Base-by-base conservation (phyloP, 192 early-diverging fungal genomes). In the Dimargaris xerosporica region DNA sequence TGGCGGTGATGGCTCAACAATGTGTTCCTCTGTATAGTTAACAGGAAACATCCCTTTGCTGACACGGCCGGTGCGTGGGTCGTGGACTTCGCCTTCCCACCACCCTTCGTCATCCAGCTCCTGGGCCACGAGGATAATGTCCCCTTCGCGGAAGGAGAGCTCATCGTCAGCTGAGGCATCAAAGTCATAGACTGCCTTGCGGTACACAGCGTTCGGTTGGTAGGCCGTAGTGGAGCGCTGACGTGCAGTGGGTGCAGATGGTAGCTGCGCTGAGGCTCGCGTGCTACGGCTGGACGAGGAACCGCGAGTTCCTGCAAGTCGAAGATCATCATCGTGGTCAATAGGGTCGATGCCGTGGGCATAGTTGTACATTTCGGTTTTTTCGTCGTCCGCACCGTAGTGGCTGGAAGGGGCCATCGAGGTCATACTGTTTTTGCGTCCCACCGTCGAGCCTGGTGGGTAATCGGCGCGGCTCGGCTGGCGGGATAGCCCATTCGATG, bases 71-170 rank as follows among this genome's bases (percentile, higher is more conserved):
- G 76, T 70, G 53, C 70, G 67, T 11, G 78, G 73, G 68, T 90
- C 83, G n/a, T 76, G 69, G 12, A 90, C 65, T 70, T 86, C 83
- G 28, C 95, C 95, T 34, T 84, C 74, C 91, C 94, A 95, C 95
- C 95, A 98, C 0, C 94, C 94, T 52, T 90, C 85, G 62, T 94
- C 91, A 4, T 11, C 17, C 44, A 94, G 83, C 66, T 89, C 88
- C 50, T 87, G 83, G 3, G 82, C 76, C 1, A 98, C 86, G 29
- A 81, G 80, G 63, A 98, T 85, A 55, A 94, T 78, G 62, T 98
- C 93, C 4, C 91, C 94, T 61, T 80, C 84, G 19, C 80, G 76
- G 39, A 98, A 78, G 51, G 84, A 66, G 21, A 98, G 77, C 66
- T 98, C 94, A 25, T 85, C 87, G 17, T 78, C 74, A 21, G 79